Base-by-base conservation (phyloP, 1,139 yeast genomes). In the Saccharomyces pastorianus region DNA sequence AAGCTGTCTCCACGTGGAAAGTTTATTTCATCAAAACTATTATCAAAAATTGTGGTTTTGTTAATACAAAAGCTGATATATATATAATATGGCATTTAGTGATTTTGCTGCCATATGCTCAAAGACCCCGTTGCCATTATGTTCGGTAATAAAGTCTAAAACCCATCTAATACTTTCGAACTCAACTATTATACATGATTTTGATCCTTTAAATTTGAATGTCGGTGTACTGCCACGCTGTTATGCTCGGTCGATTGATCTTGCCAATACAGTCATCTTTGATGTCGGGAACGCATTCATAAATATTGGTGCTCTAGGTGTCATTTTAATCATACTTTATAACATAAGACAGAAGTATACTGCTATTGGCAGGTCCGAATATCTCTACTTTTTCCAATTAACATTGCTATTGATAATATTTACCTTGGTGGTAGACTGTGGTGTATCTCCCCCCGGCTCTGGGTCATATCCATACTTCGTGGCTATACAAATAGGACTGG, bases 211-310 rank as follows among this genome's bases (percentile, higher is more conserved):
- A 44, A 56, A 61, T 52, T 41, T 66, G 28, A 60, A 62, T 25
- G 53, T 65, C 20, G 96, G 96, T 3, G 76, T 89, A 31, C 70
- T 88, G 48, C 85, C 97, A 1, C 69, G 71, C 47, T 93, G 98
- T 71, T 91, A 88, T 62, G 85, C 98, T 0, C 76, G 98, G 64
- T 78, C 91, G 5, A 89, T 91, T 38, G 91, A 84, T 62, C 69
- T 91, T 48, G 96, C 96, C 53, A 93, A 93, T 71, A 93, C 98
- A 1, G 78, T 88, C 74, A 88, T 93, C 26, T 91, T 89, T 71
- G 90, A 89, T 66, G 77, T 89, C n/a, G 98, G 97, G 29, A 87
- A 84, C 58, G 90, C 96, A 2, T 85, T 90, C 65, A 81, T 90
- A 34, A 90, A 90, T 65, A 82, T 93, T 55, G 89, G 85, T 1